Percentiles rank a stretch among this genome's conserved stretches.
Conservation (phyloP, 202 grass and related monocot species). For the Setaria italica region DNA sequence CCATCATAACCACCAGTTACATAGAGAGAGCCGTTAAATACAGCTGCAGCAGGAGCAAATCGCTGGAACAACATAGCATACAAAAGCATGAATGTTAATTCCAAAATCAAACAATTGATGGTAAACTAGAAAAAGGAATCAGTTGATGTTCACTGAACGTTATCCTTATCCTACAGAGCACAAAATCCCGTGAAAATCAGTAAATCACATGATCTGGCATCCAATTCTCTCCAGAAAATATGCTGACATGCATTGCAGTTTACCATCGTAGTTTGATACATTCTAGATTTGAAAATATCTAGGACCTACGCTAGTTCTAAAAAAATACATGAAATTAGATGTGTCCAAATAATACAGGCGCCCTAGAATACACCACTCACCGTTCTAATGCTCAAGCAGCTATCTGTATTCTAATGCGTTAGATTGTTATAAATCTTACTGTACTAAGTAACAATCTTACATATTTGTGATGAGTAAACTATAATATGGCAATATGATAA, state of each 20-base stretch:
- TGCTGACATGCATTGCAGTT: conserved; percentile 1
- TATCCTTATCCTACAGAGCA: conserved; percentile 26
- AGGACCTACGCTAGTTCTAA: conserved; percentile 25
- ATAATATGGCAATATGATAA: neutral
- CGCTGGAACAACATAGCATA: conserved; percentile 58
- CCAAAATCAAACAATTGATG: conserved; percentile 23
- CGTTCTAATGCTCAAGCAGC: conserved; percentile 28
- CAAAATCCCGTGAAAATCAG: conserved; percentile 13
- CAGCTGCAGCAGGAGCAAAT: conserved; percentile 69
- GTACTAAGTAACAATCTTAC: conserved; percentile 38
- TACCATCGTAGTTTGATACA: neutral
- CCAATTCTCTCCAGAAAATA: conserved; percentile 27
- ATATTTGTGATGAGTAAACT: conserved; percentile 18
- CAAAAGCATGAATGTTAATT: conserved; percentile 14
- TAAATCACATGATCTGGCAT: neutral
- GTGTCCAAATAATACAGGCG: conserved; percentile 12
- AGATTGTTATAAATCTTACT: conserved; percentile 40
- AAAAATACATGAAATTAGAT: neutral
- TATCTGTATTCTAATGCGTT: conserved; percentile 36
- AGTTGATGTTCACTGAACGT: conserved; percentile 9
- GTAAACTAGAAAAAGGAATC: conserved; percentile 8
- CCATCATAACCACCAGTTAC: conserved; percentile 85
- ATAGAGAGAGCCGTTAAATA: conserved; percentile 62
- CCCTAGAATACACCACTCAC: neutral
- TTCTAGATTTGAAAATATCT: conserved; percentile 12